phyloP scores from a whole-genome alignment of 2,329 filamentous ascomycete species.

The Dactylellina parvicollis region DNA sequence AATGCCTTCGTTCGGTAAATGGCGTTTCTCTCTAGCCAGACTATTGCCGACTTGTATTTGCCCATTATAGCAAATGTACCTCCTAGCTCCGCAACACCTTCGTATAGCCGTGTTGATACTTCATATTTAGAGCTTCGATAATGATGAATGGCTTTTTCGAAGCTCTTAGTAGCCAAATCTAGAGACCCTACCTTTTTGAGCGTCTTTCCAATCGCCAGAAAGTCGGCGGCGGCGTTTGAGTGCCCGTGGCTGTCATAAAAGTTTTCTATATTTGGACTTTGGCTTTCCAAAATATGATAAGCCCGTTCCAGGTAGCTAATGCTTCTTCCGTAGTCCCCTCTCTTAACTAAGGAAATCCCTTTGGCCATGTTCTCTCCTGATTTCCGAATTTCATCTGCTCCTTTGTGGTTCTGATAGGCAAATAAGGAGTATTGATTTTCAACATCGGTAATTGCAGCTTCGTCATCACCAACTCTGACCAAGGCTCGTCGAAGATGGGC shows the following conservation, averaged over 20 bases:
- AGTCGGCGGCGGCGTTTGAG: neutral
- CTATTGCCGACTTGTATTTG: neutral
- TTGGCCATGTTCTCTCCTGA: neutral
- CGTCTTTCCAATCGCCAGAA: conserved; percentile 7
- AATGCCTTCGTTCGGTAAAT: conserved; percentile 1
- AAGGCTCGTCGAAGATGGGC: conserved; percentile 8
- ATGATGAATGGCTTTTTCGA: conserved; percentile 14
- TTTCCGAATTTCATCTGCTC: neutral
- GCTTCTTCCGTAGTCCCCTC: neutral
- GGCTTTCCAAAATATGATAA: neutral
- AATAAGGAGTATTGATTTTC: neutral
- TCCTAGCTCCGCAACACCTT: conserved; percentile 11
- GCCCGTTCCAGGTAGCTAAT: neutral
- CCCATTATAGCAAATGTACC: neutral
- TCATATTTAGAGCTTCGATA: neutral
- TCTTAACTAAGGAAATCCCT: neutral
- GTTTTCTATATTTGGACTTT: neutral
- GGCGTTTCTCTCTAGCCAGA: conserved; percentile 3
- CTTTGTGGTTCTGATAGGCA: neutral
- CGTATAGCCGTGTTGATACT: neutral
- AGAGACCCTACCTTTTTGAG: neutral
- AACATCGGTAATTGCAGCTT: neutral
- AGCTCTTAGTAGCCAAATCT: neutral
- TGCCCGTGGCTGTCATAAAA: conserved; percentile 1
- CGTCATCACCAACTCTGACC: neutral